Percentiles rank a stretch among this genome's conserved stretches.
These are phyloP conservation scores for Candida silvatica DNA, from an alignment of 805 yeast genomes.

Conservation along the genomic window DNA sequence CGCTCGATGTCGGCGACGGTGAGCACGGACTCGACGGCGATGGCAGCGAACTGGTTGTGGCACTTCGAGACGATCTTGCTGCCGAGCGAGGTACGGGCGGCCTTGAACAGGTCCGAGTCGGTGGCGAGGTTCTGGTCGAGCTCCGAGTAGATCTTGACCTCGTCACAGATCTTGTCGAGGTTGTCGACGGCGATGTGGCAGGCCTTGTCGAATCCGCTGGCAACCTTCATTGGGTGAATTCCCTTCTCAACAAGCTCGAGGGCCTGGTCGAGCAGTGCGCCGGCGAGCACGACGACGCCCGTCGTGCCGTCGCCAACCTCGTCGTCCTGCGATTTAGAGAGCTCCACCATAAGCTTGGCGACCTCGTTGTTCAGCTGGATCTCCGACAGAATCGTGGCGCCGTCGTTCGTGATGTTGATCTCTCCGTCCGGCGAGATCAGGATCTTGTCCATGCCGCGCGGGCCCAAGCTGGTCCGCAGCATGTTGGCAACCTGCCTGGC, in stretches of 20 bases:
- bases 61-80: constrained; percentile 92
- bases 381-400: constrained; percentile 92
- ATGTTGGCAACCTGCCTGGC: constrained; percentile 93
- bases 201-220: constrained; percentile 96
- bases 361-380: constrained; percentile 96
- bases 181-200: constrained; percentile 81
- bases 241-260: constrained; percentile 91
- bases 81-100: constrained; percentile 92
- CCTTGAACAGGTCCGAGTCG: constrained; percentile 63
- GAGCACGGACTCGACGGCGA: constrained; percentile 95
- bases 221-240: constrained; percentile 93
- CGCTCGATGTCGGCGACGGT: constrained; percentile 88
- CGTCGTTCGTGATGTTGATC: constrained; percentile 96
- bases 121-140: constrained; percentile 21
- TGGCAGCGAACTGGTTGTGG: constrained; percentile 87
- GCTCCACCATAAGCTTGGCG: constrained; percentile 90
- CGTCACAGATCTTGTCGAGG: constrained; percentile 54
- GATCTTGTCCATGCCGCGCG: constrained; percentile 97
- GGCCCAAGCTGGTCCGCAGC: constrained; percentile 89
- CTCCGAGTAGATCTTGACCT: constrained; percentile 24
- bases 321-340: constrained; percentile 92
- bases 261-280: constrained; percentile 92
- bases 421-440: constrained; percentile 95
- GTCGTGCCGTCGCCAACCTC: constrained; percentile 99
- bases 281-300: constrained; percentile 95